Evolutionary conservation across 352 stramenopile species (phyloP).

Genomic region (Globisporangium nagaii): DNA sequence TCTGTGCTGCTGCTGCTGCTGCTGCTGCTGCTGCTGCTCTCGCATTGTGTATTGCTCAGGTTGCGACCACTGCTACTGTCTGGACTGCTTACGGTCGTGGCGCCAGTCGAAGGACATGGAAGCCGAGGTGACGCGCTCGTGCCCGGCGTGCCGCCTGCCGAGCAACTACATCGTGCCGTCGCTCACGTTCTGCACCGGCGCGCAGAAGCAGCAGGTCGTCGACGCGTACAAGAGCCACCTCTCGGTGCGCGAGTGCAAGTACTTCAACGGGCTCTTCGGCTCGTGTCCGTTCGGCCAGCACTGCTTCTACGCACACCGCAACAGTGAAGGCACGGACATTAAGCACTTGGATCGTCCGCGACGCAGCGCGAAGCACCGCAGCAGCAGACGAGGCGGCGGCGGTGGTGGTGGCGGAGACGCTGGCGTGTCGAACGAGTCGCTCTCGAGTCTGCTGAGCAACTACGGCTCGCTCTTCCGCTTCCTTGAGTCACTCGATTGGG

Average conservation of each 20-base stretch:
- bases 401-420: constrained; percentile 6
- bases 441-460: constrained; percentile 46
- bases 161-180: constrained; percentile 82
- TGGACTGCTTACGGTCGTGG: constrained; percentile 69
- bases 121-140: constrained; percentile 57
- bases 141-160: constrained; percentile 53
- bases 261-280: constrained; percentile 63
- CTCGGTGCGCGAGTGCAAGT: constrained; percentile 72
- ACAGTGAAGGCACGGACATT: constrained; percentile 46
- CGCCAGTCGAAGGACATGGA: constrained; percentile 74
- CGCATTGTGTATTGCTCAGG: constrained; percentile 1
- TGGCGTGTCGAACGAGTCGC: constrained; percentile 11
- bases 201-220: constrained; percentile 46
- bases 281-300: constrained; percentile 68
- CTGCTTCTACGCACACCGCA: constrained; percentile 76
- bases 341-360: constrained; percentile 56
- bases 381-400: constrained; percentile 9
- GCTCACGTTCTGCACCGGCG: constrained; percentile 63
- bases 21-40: neutral
- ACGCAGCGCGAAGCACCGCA: constrained; percentile 5
- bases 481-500: constrained; percentile 56
- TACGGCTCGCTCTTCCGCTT: constrained; percentile 66
- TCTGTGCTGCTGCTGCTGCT: neutral
- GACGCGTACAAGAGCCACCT: constrained; percentile 74
- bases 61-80: constrained; percentile 75